Evolutionary conservation across 2,329 filamentous ascomycete species (phyloP).

Genomic region (Nannizziopsis arthrosporioides): DNA sequence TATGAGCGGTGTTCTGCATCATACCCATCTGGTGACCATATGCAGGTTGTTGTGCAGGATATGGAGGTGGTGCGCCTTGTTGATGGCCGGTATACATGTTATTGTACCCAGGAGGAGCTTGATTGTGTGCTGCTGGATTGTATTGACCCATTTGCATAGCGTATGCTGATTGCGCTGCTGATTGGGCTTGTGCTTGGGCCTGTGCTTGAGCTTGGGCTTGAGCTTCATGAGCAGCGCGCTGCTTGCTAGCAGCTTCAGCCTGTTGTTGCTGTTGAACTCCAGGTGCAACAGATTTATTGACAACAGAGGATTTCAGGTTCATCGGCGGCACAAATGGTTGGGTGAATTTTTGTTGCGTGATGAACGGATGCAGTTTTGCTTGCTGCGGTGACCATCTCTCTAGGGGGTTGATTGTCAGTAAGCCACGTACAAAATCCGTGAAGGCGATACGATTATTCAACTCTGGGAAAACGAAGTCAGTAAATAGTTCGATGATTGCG

Average conservation of each 20-base stretch:
- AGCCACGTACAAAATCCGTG: constrained; percentile 90
- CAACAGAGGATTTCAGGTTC: constrained; percentile 80
- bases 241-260: constrained; percentile 86
- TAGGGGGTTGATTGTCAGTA: constrained; percentile 87
- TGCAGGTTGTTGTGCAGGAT: constrained; percentile 57
- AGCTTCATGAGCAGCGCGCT: constrained; percentile 53
- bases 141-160: constrained; percentile 50
- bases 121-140: constrained; percentile 36
- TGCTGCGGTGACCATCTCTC: constrained; percentile 97
- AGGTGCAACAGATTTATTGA: constrained; percentile 77
- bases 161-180: constrained; percentile 55
- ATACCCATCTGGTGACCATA: constrained; percentile 65
- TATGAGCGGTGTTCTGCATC: constrained; percentile 50
- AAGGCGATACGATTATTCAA: constrained; percentile 97
- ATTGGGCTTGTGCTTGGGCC: constrained; percentile 52
- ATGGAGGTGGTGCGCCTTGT: constrained; percentile 66
- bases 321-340: constrained; percentile 93
- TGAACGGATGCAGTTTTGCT: constrained; percentile 93
- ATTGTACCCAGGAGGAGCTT: constrained; percentile 50
- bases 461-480: constrained; percentile 47
- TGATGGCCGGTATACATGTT: constrained; percentile 59
- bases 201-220: constrained; percentile 47
- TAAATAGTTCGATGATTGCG: constrained; percentile 4
- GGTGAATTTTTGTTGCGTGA: constrained; percentile 95
- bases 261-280: constrained; percentile 94